phyloP scores from a whole-genome alignment of 352 stramenopile species.

The Elongisporangium anandrum region DNA sequence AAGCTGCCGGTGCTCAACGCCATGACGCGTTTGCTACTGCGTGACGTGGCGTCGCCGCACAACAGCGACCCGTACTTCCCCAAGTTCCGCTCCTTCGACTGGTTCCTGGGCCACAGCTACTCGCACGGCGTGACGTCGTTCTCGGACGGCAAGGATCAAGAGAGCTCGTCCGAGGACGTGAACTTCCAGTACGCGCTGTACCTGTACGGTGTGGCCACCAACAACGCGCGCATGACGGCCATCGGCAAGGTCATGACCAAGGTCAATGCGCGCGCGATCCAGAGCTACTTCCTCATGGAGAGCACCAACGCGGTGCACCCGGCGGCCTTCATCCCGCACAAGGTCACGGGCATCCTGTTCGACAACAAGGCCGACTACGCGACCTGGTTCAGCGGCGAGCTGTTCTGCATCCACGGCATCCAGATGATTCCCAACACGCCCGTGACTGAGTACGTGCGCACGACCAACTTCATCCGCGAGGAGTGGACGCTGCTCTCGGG shows the following conservation, averaged over 20 bases:
- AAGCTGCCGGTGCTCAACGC: slow-evolving; percentile 45
- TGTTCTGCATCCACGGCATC: slow-evolving; percentile 76
- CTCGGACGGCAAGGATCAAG: slow-evolving; percentile 59
- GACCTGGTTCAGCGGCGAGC: slow-evolving; percentile 65
- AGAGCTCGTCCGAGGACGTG: slow-evolving; percentile 63
- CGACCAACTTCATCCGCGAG: slow-evolving; percentile 45
- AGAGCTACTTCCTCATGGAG: slow-evolving; percentile 74
- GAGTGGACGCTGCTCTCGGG: slow-evolving; percentile 61
- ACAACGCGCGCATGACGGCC: slow-evolving; percentile 29
- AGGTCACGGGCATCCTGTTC: slow-evolving; percentile 67
- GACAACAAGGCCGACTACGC: slow-evolving; percentile 82
- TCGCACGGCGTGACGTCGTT: slow-evolving; percentile 58
- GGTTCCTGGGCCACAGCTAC: slow-evolving; percentile 70
- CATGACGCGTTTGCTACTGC: slow-evolving; percentile 39
- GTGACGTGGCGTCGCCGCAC: slow-evolving; percentile 49
- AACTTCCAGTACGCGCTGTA: slow-evolving; percentile 62
- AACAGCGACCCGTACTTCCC: slow-evolving; percentile 50
- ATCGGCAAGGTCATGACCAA: slow-evolving; percentile 58
- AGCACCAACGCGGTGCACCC: slow-evolving; percentile 51
- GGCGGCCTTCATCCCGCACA: slow-evolving; percentile 29
- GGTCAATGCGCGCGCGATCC: slow-evolving; percentile 39
- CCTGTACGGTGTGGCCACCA: slow-evolving; percentile 37
- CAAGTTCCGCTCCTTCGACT: slow-evolving; percentile 65
- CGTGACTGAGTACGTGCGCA: slow-evolving; percentile 55
- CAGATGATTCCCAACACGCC: slow-evolving; percentile 70